Base-by-base conservation (phyloP, 176 grass and related monocot genomes). In the Eleusine indica region DNA sequence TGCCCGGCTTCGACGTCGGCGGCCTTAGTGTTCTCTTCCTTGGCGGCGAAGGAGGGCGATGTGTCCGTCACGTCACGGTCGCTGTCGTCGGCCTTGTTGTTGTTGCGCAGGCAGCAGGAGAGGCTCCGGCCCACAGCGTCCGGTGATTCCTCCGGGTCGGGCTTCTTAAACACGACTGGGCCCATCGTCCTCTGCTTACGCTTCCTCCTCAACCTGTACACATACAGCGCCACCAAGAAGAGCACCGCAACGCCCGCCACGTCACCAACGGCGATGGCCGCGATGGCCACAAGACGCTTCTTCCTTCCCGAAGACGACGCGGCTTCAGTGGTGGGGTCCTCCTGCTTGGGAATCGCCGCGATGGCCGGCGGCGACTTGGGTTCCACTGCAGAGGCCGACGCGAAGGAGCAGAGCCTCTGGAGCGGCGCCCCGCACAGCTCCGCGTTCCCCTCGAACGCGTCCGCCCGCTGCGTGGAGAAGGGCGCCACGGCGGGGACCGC, bases 351-450 rank as follows among this genome's bases (percentile, higher is more conserved):
- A 5, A 99, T 94, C 49, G 91, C 96, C 0, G 96, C 96, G 56
- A 99, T 88, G 32, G 96, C 96, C 18, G 96, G 93, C 13, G 96
- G 96, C 35, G 87, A 93, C 49, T 93, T 87, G 9, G 95, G 84
- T 22, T 86, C 81, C 17, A 66, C 88, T 57, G 87, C 80, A 47
- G 86, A 49, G 10, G 82, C 48, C 3, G 93, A 90, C 73, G 91
- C 62, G 40, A 87, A 90, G 4, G 87, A 82, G 81, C 96, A 99
- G 63, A 89, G 82, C 56, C 40, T 83, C 6, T 81, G 68, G 17
- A 99, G 89, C 6, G 93, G 96, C 13, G 40, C 74, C 18, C 96
- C 96, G 51, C 96, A 96, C 9, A 99, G 86, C 51, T 82, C 68
- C 8, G 88, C 75, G 76, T 99, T 99, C 5, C 96, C 93, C 8